Evolutionary conservation across 768 basidiomycete genomes (phyloP).

Genomic region (Melanogaster broomeanus): DNA sequence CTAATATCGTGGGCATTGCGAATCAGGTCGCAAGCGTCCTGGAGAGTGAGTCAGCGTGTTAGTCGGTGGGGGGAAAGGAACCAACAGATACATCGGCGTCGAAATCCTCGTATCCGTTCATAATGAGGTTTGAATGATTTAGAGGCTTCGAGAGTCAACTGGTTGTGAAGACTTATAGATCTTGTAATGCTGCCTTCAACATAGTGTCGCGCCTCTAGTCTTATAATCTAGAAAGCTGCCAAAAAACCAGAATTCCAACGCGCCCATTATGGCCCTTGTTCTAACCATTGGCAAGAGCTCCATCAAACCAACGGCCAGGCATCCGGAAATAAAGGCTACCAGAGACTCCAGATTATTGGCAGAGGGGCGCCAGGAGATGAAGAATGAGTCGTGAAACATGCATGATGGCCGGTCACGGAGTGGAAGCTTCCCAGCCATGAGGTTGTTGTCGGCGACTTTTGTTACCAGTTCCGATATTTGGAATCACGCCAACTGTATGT

Average conservation of each 20-base stretch:
- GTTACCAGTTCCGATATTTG: neutral
- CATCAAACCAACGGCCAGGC: slow-evolving; percentile 17
- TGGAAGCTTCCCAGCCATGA: neutral
- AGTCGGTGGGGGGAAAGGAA: neutral
- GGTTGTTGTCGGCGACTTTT: neutral
- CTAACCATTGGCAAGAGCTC: slow-evolving; percentile 15
- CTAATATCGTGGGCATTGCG: neutral
- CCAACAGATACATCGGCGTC: slow-evolving; percentile 11
- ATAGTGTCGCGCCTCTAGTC: neutral
- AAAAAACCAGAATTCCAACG: no score
- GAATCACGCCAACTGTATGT: neutral
- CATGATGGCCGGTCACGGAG: neutral
- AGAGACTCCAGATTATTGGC: neutral
- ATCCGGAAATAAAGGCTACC: slow-evolving; percentile 1
- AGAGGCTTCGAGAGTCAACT: neutral
- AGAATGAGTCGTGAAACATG: neutral
- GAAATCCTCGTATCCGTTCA: slow-evolving; percentile 6
- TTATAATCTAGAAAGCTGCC: no score
- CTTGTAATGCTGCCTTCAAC: neutral
- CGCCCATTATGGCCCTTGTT: neutral
- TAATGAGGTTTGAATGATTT: neutral
- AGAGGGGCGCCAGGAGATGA: neutral
- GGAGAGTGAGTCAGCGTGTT: neutral
- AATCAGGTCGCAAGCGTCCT: slow-evolving; percentile 15
- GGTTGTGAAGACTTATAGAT: neutral